Conservation (phyloP, 179 eudicot genomes). For the Actinidia chinensis region DNA sequence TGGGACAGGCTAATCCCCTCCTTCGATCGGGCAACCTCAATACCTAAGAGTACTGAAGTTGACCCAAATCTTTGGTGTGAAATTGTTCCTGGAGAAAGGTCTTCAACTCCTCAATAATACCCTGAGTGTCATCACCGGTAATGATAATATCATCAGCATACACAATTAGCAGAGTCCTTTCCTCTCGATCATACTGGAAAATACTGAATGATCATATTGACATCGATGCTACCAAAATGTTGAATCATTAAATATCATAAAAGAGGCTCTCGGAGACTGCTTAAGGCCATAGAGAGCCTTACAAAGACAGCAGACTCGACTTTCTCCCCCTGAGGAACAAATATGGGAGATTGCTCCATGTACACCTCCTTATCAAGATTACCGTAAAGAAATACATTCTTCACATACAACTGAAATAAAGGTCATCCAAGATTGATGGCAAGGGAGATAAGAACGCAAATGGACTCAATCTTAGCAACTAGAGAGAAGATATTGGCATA, state of each 20-base stretch:
- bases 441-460: neutral
- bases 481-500: neutral
- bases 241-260: neutral
- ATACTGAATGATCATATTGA: too few species aligned
- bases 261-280: neutral
- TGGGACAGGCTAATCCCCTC: too few species aligned
- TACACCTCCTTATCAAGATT: neutral
- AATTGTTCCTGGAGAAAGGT: too few species aligned
- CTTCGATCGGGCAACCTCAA: too few species aligned
- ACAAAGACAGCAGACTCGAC: neutral
- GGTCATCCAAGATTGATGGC: neutral
- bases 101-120: too few species aligned
- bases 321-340: neutral
- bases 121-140: too few species aligned
- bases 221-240: neutral
- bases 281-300: neutral
- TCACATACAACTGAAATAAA: neutral
- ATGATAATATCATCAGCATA: too few species aligned
- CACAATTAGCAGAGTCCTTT: too few species aligned
- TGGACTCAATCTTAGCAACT: neutral
- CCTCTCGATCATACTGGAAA: too few species aligned
- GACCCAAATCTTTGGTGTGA: too few species aligned
- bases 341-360: neutral
- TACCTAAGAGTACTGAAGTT: too few species aligned
- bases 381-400: neutral